Base-by-base conservation (phyloP, 2,329 filamentous ascomycete species). In the Monosporascus ibericus region DNA sequence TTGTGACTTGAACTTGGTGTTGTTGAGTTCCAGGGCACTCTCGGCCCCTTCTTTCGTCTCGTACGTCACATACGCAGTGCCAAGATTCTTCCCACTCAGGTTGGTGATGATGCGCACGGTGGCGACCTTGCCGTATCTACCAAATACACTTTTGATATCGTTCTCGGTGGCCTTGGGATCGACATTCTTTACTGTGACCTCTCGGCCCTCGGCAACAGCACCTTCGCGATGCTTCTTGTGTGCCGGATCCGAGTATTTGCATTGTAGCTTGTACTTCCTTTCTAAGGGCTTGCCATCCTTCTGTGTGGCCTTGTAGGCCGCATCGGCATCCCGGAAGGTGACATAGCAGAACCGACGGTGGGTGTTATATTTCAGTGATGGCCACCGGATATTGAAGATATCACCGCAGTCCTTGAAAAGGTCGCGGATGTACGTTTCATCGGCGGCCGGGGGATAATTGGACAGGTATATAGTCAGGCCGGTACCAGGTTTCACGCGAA, bases 321-420 rank as follows among this genome's bases (percentile, higher is more conserved):
- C 80, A n/a, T 78, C 77, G 3, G 79, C 70, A 34, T 84, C 82
- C 47, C 84, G 79, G 67, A 96, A 96, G n/a, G 95, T 90, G 6
- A 96, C 79, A 68, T 99, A 99, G 74, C 92, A 96, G 73, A 99
- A 99, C 24, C 94, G 87, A 34, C 94, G 88, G 61, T 89, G 86
- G 2, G 87, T 86, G 63, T 96, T 92, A 69, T 81, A 91, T 67
- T 95, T 95, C 49, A 99, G 80, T 52, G 90, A 96, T 2, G 94
- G 94, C 72, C 94, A 94, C 22, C 94, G 86, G 49, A 97, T 80
- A 63, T 86, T 89, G 51, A 95, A 77, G 51, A 99, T 85, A 44
- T 92, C 84, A 44, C 94, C 94, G 63, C 86, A 92, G 53, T 82
- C 76, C 55, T 79, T 77, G 70, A 92, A 92, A 3, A 92, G 70